Conservation (phyloP, 495 filamentous ascomycete genomes). For the Coniosporium apollinis region DNA sequence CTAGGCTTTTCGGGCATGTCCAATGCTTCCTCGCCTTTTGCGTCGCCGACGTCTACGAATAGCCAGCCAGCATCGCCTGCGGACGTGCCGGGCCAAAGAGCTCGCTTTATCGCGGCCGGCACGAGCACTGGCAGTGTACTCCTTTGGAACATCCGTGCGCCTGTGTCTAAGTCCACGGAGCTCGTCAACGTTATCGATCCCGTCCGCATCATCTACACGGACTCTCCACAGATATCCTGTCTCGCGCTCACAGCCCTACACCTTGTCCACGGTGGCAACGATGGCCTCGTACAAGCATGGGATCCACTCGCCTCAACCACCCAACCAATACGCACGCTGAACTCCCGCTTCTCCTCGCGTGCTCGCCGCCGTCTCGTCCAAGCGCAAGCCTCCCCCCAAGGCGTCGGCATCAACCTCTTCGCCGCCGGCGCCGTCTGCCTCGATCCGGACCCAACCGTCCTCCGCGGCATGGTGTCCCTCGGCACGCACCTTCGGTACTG, state of each 20-base stretch:
- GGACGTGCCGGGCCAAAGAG: conserved; percentile 66
- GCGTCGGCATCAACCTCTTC: conserved; percentile 59
- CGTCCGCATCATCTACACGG: conserved; percentile 69
- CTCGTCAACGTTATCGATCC: conserved; percentile 42
- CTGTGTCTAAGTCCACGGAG: conserved; percentile 32
- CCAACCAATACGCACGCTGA: conserved; percentile 71
- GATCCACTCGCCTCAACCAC: conserved; percentile 74
- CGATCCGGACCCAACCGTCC: conserved; percentile 72
- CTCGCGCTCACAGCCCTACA: conserved; percentile 78
- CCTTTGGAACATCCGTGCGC: conserved; percentile 69
- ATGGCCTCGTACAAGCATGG: conserved; percentile 93
- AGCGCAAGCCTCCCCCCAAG: conserved; percentile 47
- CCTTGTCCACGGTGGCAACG: conserved; percentile 82
- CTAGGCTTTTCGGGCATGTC: conserved; percentile 38
- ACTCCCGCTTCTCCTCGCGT: conserved; percentile 70
- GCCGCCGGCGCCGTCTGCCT: conserved; percentile 70
- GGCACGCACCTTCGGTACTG: conserved; percentile 82
- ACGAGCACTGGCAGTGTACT: conserved; percentile 63
- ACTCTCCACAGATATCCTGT: conserved; percentile 75
- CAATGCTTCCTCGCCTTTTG: conserved; percentile 36
- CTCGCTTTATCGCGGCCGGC: conserved; percentile 65
- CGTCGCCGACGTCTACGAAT: conserved; percentile 37
- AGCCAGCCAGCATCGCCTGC: conserved; percentile 23
- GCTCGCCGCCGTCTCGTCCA: conserved; percentile 59
- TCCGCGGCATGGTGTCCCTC: conserved; percentile 83